These are phyloP conservation scores for Pilatotrama ljubarskyi DNA, from an alignment of 768 basidiomycete species.

Conservation along the genomic window DNA sequence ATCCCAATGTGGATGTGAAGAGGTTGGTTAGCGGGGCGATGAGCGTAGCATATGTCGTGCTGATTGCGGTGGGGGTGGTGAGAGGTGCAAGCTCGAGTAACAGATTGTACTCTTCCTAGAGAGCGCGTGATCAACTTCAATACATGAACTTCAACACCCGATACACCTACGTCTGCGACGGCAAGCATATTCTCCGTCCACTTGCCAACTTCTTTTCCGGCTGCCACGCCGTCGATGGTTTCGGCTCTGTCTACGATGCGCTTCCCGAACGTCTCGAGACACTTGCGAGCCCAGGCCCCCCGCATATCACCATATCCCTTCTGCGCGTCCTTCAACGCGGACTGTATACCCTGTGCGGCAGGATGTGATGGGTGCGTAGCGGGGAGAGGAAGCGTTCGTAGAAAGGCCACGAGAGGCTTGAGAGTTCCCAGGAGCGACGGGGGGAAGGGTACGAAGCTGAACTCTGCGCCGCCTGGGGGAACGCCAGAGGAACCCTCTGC, in stretches of 20 bases:
- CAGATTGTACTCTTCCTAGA: slow-evolving; percentile 67
- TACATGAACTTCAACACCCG: neutral
- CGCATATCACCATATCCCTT: slow-evolving; percentile 86
- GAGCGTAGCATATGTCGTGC: slow-evolving; percentile 60
- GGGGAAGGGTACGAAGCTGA: slow-evolving; percentile 55
- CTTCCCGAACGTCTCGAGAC: slow-evolving; percentile 70
- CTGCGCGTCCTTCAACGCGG: slow-evolving; percentile 74
- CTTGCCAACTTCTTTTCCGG: slow-evolving; percentile 69
- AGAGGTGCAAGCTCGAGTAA: slow-evolving; percentile 66
- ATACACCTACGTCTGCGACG: slow-evolving; percentile 61
- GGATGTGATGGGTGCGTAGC: slow-evolving; percentile 84
- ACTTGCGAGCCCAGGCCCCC: slow-evolving; percentile 73
- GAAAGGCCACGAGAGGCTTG: slow-evolving; percentile 62
- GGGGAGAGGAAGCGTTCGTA: slow-evolving; percentile 73
- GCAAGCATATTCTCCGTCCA: slow-evolving; percentile 68
- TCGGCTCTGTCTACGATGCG: slow-evolving; percentile 71
- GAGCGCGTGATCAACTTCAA: neutral
- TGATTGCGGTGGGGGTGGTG: slow-evolving; percentile 47
- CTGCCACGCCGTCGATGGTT: slow-evolving; percentile 59
- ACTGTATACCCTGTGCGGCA: slow-evolving; percentile 61
- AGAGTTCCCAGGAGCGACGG: slow-evolving; percentile 52
- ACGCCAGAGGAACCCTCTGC: slow-evolving; percentile 81
- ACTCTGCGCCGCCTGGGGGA: slow-evolving; percentile 62
- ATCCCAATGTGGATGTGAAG: slow-evolving; percentile 64
- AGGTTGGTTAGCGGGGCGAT: slow-evolving; percentile 64